Evolutionary conservation across 2,329 filamentous ascomycete genomes (phyloP).

Genomic region (Fusarium sterilihyphosum): DNA sequence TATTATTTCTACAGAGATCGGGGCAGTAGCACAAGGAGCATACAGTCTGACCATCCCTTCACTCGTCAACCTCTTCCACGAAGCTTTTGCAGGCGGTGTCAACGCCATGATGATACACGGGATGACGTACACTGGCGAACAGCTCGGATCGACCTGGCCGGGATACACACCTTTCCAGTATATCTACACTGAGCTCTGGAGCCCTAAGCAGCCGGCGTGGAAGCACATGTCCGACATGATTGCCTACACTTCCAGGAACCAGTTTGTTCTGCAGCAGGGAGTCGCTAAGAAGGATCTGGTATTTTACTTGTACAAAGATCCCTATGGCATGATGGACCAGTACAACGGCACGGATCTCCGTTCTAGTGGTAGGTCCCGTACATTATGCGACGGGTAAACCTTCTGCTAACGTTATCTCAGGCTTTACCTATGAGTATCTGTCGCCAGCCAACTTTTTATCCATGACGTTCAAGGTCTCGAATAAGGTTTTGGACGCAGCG

Average conservation of each 20-base stretch:
- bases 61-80: neutral
- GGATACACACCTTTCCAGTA: neutral
- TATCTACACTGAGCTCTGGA: neutral
- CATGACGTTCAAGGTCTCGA: fast-evolving
- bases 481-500: neutral
- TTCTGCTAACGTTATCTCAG: neutral
- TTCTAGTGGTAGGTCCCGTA: neutral
- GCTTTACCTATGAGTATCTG: neutral
- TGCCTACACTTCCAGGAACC: neutral
- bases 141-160: neutral
- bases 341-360: neutral
- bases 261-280: neutral
- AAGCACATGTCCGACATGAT: neutral
- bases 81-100: neutral
- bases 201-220: neutral
- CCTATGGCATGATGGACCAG: neutral
- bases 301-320: neutral
- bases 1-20: neutral
- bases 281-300: neutral
- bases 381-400: fast-evolving
- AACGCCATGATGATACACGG: neutral
- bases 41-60: neutral
- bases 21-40: neutral
- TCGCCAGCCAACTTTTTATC: neutral
- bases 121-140: neutral